Evolutionary conservation across 2,329 filamentous ascomycete genomes (phyloP), one percentile per base, ranked within the genome.

Genomic region (Cryoendolithus antarcticus): DNA sequence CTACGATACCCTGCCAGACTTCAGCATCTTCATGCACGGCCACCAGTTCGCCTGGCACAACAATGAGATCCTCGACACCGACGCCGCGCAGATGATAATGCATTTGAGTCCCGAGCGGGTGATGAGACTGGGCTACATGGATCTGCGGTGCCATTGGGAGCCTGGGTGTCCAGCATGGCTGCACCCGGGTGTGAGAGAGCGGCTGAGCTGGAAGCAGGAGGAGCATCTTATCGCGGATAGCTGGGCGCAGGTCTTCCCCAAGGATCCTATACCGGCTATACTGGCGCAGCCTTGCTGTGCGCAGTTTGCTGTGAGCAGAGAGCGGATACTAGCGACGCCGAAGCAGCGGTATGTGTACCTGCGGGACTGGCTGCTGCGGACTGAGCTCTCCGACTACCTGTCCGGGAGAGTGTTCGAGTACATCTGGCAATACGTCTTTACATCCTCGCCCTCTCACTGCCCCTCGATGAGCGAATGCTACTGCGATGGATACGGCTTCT

Each of bases 361-460:
- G 48, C 66, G 75, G 19, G 70, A 77, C 48, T 80, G 75, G 75
- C 57, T 79, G 2, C 60, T 77, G 21, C 63, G 64, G n/a, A 77
- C 74, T 1, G 61, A 68, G 12, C 52, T 78, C 24, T 62, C 59
- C 13, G 73, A 78, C 49, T 67, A 66, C 32, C 61, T 77, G 12
- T 71, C 69, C 9, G 75, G 75, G 2, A 65, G 75, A 2, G 64
- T 78, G 10, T 78, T 74, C 62, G 75, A 80, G 53, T 78, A 79
- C 50, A 57, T 77, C 1, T 80, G 75, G 75, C 74, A 77, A 43
- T 74, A 69, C 42, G 64, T 79, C 9, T 80, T 78, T 52, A 71
- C 72, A 0, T 70, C 68, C 2, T 44, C 62, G 10, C 60, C 64
- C 4, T 54, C 67, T 7, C 61, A 64, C 38, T 74, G 71, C 47